Percentiles rank a stretch among this genome's conserved stretches.
phyloP scores from a whole-genome alignment of 305 asterid genomes.

The Fraxinus greggii region DNA sequence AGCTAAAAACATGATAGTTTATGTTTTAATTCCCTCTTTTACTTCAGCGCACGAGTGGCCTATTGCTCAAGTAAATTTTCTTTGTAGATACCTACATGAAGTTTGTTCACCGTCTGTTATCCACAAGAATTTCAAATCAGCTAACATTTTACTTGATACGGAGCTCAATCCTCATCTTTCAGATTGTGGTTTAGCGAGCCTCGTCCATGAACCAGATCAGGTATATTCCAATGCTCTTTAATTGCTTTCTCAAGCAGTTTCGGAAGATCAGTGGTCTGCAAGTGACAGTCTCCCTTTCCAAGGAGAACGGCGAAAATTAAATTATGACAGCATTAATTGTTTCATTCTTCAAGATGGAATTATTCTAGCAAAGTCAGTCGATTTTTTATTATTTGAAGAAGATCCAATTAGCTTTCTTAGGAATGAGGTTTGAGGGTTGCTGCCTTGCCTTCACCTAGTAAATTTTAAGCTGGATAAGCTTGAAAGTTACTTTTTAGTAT shows the following conservation, averaged over 20 bases:
- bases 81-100: conserved; percentile 89
- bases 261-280: not conserved
- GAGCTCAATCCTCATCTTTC: conserved; percentile 98
- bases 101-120: conserved; percentile 85
- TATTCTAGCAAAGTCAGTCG: not conserved
- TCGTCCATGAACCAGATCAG: conserved; percentile 73
- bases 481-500: not conserved
- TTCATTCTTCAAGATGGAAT: not conserved
- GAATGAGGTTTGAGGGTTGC: not conserved
- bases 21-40: not conserved
- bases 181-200: conserved; percentile 78
- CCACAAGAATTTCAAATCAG: conserved; percentile 83
- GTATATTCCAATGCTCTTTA: conserved; percentile 24
- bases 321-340: conserved; percentile 3
- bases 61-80: conserved; percentile 20
- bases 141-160: conserved; percentile 76
- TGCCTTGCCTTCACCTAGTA: not conserved
- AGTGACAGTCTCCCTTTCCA: not conserved
- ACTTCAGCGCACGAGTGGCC: not conserved
- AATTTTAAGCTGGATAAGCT: not conserved
- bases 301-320: not conserved
- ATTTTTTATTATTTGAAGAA: not conserved
- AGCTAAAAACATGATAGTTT: not conserved
- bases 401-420: not conserved
- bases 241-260: not conserved